Evolutionary conservation across 441 rosid genomes (phyloP), one percentile per base, ranked within the genome.

Genomic region (Kokia cookei): DNA sequence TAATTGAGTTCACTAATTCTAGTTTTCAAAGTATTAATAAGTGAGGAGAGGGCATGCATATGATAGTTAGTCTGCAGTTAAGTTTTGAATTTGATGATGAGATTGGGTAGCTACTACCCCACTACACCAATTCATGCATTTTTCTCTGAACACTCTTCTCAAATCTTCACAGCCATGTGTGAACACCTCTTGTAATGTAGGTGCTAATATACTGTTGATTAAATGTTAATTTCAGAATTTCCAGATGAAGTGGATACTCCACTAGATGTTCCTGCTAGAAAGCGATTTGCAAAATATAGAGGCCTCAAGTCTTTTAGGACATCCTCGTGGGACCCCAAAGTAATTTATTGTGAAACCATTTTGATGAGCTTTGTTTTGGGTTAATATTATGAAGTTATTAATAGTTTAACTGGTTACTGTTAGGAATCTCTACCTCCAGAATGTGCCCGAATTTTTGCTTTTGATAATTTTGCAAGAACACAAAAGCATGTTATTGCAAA

Each of bases 301-400:
- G 97, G 99, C 76, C 84, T 96, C 65, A 91, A 96, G 84, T 96
- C 98, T 79, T 91, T 96, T 72, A 90, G 99, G 87, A 93, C 97
- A 61, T 96, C 98, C 51, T 81, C 88, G n/a, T 93, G 99, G 99
- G 99, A 96, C 82, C 97, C 97, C n/a, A 93, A 93, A 80, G 99
- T 96, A 86, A 64, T 67, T 70, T 65, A 61, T 12, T 51, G 14
- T 69, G 29, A 65, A 73, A 54, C 48, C 68, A 54, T 78, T 22
- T 29, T 63, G 62, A 65, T 69, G 43, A 75, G 74, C 27, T 9
- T 26, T 74, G 57, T 79, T 42, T 26, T 69, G 72, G 12, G 17
- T 48, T 50, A 57, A 24, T 17, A 22, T 32, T 24, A 60, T 65
- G 24, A 55, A 54, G 37, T 37, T 19, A 26, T 66, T 26, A 54